Evolutionary conservation across 202 grass and related monocot genomes (phyloP).

Genomic region (Setaria italica): DNA sequence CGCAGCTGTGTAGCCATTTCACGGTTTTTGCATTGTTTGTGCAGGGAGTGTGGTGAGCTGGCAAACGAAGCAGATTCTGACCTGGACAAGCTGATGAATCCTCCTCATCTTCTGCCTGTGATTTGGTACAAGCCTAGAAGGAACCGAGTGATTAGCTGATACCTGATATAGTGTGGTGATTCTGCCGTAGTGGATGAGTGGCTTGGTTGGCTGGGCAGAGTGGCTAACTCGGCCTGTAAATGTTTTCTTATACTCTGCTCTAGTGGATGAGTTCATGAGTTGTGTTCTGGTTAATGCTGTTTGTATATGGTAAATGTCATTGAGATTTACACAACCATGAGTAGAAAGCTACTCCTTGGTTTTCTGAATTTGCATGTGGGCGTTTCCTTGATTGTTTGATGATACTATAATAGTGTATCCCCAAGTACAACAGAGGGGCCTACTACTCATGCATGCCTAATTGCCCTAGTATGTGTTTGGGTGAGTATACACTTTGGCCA

Average conservation of each 20-base stretch:
- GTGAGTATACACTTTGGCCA: background rate
- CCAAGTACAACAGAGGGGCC: background rate
- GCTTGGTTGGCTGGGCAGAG: background rate
- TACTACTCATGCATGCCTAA: background rate
- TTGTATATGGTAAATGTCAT: background rate
- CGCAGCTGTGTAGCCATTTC: background rate
- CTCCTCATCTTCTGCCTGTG: background rate
- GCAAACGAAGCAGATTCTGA: background rate
- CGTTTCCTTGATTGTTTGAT: background rate
- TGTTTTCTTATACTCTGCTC: background rate
- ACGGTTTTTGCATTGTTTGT: background rate
- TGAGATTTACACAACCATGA: background rate
- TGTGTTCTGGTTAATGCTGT: background rate
- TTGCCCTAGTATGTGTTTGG: background rate
- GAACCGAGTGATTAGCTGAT: background rate
- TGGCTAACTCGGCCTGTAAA: constrained; percentile 1
- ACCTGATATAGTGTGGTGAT: background rate
- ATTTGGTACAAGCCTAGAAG: background rate
- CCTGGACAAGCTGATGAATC: background rate
- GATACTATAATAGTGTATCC: background rate
- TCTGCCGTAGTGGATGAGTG: background rate
- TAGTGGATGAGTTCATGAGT: background rate
- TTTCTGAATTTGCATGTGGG: background rate
- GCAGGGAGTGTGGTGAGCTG: constrained; percentile 25
- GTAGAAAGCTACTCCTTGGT: background rate